Base-by-base conservation (phyloP, 441 rosid species). In the Monsonia emarginata region DNA sequence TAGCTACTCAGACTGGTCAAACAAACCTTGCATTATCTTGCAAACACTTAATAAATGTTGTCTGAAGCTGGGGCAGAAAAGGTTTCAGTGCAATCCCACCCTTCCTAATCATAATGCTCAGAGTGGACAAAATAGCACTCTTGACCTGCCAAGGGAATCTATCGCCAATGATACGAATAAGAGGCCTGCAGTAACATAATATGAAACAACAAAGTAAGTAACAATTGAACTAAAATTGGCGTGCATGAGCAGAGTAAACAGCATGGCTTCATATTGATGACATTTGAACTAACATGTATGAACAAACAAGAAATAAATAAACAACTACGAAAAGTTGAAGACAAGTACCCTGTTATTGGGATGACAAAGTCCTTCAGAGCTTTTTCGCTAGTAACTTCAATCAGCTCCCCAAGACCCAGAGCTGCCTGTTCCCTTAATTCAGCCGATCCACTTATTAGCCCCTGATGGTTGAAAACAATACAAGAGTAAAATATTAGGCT, bases 111-210 rank as follows among this genome's bases (percentile, higher is more conserved):
- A 95, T 74, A 76, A 90, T 80, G 77, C 80, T 88, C 68, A 95
- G 81, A 5, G 99, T 86, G 44, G 97, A 85, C 76, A 95, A 82
- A 74, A 95, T 95, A 44, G 98, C 95, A 77, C 96, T 88, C 84
- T 95, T 95, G 76, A 95, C 98, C 81, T 92, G 99, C 99, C 99
- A 95, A 50, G 99, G 97, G 80, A 95, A 95, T 44, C 97, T 87
- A 69, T 95, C 97, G 59, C 99, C 98, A 73, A 95, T 84, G 70
- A 91, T 91, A 63, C 97, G 88, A 70, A 91, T 95, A 58, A 95
- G 98, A 59, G 99, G 98, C 88, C 98, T 91, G 91, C 75, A 79
- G 66, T 46, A 63, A 75, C 58, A 75, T 14, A 63, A 13, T 36
- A 76, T 9, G 28, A 58, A 44, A 64, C 44, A 70, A 59, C 14